Evolutionary conservation across 768 basidiomycete species (phyloP), one percentile per base, ranked within the genome.

Genomic region (Rhizopogon vesiculosus): DNA sequence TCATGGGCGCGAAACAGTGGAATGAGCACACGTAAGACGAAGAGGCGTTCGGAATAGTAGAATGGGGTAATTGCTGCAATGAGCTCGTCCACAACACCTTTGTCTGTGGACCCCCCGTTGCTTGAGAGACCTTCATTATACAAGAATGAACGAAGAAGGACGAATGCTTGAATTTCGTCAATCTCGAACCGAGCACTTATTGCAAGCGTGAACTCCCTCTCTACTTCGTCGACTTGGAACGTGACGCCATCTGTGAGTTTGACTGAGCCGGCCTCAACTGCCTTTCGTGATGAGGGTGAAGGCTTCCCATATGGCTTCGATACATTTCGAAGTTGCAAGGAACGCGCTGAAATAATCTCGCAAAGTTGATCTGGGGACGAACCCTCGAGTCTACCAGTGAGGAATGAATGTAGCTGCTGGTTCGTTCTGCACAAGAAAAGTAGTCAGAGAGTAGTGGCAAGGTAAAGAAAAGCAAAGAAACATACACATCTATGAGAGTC

Each of bases 21-120:
- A 7, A 89, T 81, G 52, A 92, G 79, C 31, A 84, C 72, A 42
- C 89, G 85, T 13, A 88, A 74, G 44, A 86, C 68, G 61, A 80
- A 84, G 16, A 95, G 78, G 12, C 87, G 80, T 68, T 98, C 93
- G 5, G 87, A 84, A 59, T 84, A 83, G 69, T 90, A 91, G 79
- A 91, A 93, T 6, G 85, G 82, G 0, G 86, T 87, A 61, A 96
- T 84, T 28, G 83, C 81, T 53, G 84, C 81, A 29, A 91, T 69
- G 15, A 89, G 74, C 59, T 86, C 83, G 33, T 81, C 78, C 9
- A 78, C 58, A 4, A 71, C 49, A 22, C 60, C 68, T 63, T 70
- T 70, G 45, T 73, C 70, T n/a, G 82, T 74, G 38, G 77, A 68
- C 43, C 74, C 77, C 0, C 79, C 72, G 19, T 67, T 70, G 10